Base-by-base conservation (phyloP, 2,329 filamentous ascomycete genomes). In the Diaporthe citriasiana region DNA sequence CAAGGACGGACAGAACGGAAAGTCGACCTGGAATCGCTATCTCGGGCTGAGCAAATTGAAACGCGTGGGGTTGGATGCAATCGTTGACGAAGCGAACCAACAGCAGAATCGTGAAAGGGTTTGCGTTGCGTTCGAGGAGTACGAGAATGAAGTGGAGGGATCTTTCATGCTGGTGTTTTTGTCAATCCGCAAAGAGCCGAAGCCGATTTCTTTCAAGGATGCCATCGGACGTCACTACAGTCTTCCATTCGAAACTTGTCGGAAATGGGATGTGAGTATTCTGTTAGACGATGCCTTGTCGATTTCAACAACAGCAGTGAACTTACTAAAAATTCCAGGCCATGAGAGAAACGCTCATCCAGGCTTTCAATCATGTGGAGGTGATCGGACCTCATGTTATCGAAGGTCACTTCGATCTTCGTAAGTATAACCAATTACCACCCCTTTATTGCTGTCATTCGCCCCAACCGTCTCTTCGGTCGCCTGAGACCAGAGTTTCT, bases 161-260 rank as follows among this genome's bases (percentile, higher is more conserved):
- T 25, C 51, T 17, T 74, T 70, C 47, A 38, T 42, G 13, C 12
- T 74, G 25, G 70, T 73, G 8, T 74, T 74, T 40, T 30, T 74
- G 25, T 69, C 73, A 8, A 33, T 74, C 4, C 57, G 53, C 13
- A 30, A 66, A n/a, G 73, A 74, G 56, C 72, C 69, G n/a, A 19
- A 30, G 40, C 65, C 73, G 7, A 57, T 74, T n/a, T 65, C 63
- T 4, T 55, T 74, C 63, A 65, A 59, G 10, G 70, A 70, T 33
- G 56, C 38, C 22, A 19, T 70, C 13, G 73, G 70, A 12, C 60
- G 70, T 19, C 70, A 33, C n/a, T 63, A 63, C 38, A 70, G 8
- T 13, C 38, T 74, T 17, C 73, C 73, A 22, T 74, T 70, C 19
- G 56, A 56, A 38, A 57, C 55, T 22, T 69, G 55, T 35, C 57